Percentiles rank a stretch among this genome's conserved stretches.
Conservation (phyloP, 2,329 filamentous ascomycete genomes). For the Fusarium sp. region DNA sequence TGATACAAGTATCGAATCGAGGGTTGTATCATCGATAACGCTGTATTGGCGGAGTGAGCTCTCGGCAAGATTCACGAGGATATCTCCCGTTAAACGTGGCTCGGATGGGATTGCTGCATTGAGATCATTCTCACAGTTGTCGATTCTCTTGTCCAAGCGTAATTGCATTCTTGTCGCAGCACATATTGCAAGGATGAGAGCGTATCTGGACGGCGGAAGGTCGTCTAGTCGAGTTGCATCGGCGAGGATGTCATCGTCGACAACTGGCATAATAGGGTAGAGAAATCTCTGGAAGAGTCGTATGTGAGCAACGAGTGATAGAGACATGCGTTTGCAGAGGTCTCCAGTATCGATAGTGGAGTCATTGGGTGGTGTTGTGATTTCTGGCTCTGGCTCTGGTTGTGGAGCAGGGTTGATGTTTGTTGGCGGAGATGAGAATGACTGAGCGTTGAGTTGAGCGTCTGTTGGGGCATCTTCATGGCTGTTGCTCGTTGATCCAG, state of each 20-base stretch:
- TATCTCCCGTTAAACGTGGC: slow-evolving; percentile 43
- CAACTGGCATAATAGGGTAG: slow-evolving; percentile 50
- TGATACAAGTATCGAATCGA: slow-evolving; percentile 47
- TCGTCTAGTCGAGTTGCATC: slow-evolving; percentile 43
- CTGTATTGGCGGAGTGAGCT: slow-evolving; percentile 44
- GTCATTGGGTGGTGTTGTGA: not conserved
- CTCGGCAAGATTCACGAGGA: slow-evolving; percentile 45
- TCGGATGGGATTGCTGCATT: slow-evolving; percentile 35
- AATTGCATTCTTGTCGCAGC: slow-evolving; percentile 49
- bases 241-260: slow-evolving; percentile 45
- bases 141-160: slow-evolving; percentile 36
- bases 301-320: slow-evolving; percentile 44
- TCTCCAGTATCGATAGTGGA: not conserved
- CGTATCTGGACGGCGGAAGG: slow-evolving; percentile 45
- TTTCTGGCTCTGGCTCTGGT: not conserved
- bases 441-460: not conserved
- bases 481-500: not conserved
- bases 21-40: slow-evolving; percentile 44
- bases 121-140: slow-evolving; percentile 18
- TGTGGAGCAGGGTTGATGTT: not conserved
- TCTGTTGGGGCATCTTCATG: not conserved
- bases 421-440: not conserved
- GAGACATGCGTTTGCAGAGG: slow-evolving; percentile 37
- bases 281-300: slow-evolving; percentile 48
- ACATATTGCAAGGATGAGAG: slow-evolving; percentile 46